Evolutionary conservation across 1,139 yeast species (phyloP), one percentile per base, ranked within the genome.

Genomic region (Diutina scorzettiae): DNA sequence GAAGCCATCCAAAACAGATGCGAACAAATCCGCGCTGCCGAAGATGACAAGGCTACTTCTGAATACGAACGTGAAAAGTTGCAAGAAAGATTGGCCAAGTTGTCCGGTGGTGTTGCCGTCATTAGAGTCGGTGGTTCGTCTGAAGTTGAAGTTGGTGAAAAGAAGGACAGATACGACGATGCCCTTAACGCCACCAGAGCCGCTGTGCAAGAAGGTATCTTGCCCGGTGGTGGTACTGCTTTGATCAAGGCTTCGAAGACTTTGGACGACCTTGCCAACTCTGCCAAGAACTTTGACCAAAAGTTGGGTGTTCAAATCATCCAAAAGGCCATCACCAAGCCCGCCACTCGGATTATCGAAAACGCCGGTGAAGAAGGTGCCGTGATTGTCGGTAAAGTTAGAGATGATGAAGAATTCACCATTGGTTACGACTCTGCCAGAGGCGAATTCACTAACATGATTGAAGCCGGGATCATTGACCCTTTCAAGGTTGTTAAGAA

Each of bases 201-300:
- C 53, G 99, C 99, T 50, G 98, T 91, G 50, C 95, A 91, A 69
- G 98, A 91, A 68, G 99, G 99, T 71, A 91, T 93, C 60, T 76
- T 91, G 55, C 98, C 98, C 62, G 99, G 99, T 72, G 99, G 98
- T 65, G 99, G 99, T 72, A 91, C 97, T 53, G 98, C 98, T 51
- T 77, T 91, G 62, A 78, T 89, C 58, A 91, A 91, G 78, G 98
- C 98, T 40, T 79, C 95, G 45, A 77, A 81, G 60, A 66, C 83
- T 51, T 76, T 91, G 59, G 93, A 81, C 54, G 75, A 68, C 37
- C 81, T 91, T 49, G 75, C 81, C 67, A 62, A 58, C 44, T 53
- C 54, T 18, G 82, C 93, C 46, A 86, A 73, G 45, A 91, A 91
- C 80, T 91, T 91, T 59, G 99, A 91, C 72, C 98, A 91, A 71